A percentile compares a stretch with the other conserved stretches of the same genome.
phyloP scores from a whole-genome alignment of 1,284 basidiomycete species.

The Austroboletus novae-zelandiae region DNA sequence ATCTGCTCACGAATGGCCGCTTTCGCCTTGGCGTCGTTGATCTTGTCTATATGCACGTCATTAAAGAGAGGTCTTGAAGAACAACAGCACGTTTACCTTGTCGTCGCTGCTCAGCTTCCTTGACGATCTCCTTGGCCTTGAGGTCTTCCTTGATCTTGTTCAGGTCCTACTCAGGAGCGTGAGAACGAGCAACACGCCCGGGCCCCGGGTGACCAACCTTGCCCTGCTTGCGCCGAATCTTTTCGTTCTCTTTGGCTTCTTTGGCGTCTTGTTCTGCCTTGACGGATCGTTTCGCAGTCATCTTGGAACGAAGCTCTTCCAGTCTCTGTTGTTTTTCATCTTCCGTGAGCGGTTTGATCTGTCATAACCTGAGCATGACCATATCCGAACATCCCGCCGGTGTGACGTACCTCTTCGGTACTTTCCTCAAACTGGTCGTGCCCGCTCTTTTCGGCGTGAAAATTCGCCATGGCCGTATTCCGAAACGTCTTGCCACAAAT shows the following conservation, averaged over 20 bases:
- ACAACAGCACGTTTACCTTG: constrained; percentile 47
- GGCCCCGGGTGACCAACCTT: constrained; percentile 46
- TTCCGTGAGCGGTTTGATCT: constrained; percentile 92
- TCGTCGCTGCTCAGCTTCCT: constrained; percentile 78
- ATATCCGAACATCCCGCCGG: not conserved
- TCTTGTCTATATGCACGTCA: constrained; percentile 54
- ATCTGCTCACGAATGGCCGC: constrained; percentile 90
- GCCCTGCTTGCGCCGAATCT: constrained; percentile 78
- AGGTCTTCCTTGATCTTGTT: constrained; percentile 74
- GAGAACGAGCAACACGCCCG: not conserved
- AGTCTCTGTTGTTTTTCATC: constrained; percentile 89
- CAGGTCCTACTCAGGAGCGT: constrained; percentile 52
- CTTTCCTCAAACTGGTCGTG: constrained; percentile 96
- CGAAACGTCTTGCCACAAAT: constrained; percentile 86
- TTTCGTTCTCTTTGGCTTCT: constrained; percentile 76
- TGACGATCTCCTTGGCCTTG: constrained; percentile 73
- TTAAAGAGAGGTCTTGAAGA: not conserved
- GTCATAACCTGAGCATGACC: not conserved
- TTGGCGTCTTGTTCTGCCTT: constrained; percentile 72
- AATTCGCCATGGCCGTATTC: constrained; percentile 87
- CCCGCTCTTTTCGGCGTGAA: constrained; percentile 93
- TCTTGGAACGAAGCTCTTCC: constrained; percentile 74
- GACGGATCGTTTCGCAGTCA: constrained; percentile 69
- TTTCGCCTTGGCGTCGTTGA: constrained; percentile 79
- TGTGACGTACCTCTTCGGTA: constrained; percentile 74